Percentiles rank a stretch among this genome's conserved stretches.
Evolutionary conservation across 2,329 filamentous ascomycete species (phyloP).

Genomic region (Cladosporium velox): DNA sequence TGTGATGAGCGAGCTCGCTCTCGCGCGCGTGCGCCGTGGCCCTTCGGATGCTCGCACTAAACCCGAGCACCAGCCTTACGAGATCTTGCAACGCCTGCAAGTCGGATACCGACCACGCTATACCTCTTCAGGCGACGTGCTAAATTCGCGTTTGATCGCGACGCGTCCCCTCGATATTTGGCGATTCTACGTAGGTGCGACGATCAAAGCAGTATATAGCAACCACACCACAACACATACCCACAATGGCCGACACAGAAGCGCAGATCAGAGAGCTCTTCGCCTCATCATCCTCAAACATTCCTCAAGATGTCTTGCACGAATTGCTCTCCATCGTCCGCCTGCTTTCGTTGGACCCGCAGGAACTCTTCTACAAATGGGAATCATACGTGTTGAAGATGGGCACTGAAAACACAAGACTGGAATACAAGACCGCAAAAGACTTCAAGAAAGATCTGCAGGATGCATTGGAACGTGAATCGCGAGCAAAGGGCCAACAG

Average conservation of each 20-base stretch:
- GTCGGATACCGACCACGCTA: not conserved
- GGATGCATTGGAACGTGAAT: conserved; percentile 77
- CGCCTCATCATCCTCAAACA: conserved; percentile 47
- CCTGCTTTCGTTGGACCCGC: conserved; percentile 74
- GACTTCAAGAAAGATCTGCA: conserved; percentile 85
- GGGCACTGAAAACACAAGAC: conserved; percentile 73
- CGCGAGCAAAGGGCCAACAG: conserved; percentile 65
- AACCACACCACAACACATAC: not conserved
- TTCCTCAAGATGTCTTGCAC: conserved; percentile 74
- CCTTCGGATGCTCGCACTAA: conserved; percentile 1
- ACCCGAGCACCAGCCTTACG: not conserved
- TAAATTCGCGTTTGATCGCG: not conserved
- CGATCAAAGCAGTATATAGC: not conserved
- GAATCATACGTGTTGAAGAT: conserved; percentile 97
- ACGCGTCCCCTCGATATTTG: not conserved
- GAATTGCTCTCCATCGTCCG: conserved; percentile 86
- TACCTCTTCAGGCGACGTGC: conserved; percentile 2
- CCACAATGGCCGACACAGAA: conserved; percentile 46
- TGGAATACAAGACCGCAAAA: conserved; percentile 70
- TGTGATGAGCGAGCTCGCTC: not conserved
- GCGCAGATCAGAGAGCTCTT: conserved; percentile 48
- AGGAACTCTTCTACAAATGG: conserved; percentile 98
- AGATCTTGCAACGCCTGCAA: not conserved
- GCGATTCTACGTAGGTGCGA: not conserved
- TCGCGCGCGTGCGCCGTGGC: not conserved